A percentile compares a stretch with the other conserved stretches of the same genome.
phyloP scores from a whole-genome alignment of 2,329 filamentous ascomycete genomes.

The Fusarium napiforme region DNA sequence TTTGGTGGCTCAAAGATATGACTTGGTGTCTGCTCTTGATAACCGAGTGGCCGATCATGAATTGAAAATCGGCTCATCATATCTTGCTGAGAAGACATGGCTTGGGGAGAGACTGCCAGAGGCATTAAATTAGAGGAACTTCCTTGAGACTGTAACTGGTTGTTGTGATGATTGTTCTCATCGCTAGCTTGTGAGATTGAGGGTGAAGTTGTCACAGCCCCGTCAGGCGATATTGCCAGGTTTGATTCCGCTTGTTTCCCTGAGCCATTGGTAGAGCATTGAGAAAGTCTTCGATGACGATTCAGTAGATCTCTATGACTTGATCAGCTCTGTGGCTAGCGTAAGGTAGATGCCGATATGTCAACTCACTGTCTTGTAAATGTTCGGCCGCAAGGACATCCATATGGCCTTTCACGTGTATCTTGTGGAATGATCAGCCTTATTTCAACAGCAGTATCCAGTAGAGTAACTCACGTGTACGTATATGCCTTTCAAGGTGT shows the following conservation, averaged over 20 bases:
- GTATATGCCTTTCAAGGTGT: background rate
- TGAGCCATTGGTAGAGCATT: background rate
- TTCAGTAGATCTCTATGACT: background rate
- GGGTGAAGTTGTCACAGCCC: background rate
- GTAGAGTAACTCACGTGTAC: background rate
- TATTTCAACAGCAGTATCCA: fast-evolving
- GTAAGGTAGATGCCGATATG: too few species aligned
- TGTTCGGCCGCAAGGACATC: background rate
- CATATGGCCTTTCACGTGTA: background rate
- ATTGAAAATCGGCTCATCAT: slow-evolving; percentile 2
- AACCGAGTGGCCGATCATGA: background rate
- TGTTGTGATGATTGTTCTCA: background rate
- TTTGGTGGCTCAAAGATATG: background rate
- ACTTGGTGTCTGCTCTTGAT: background rate
- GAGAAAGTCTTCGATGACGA: background rate
- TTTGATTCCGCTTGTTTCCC: background rate
- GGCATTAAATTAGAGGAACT: background rate
- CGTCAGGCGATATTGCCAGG: background rate
- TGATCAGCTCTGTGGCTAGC: background rate
- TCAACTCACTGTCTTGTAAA: slow-evolving; percentile 6
- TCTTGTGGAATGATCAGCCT: background rate
- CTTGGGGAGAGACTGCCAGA: background rate
- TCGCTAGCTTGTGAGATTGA: background rate
- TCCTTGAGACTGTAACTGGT: background rate
- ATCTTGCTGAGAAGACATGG: background rate